Base-by-base conservation (phyloP, 768 basidiomycete genomes). In the Naganishia vishniacii region DNA sequence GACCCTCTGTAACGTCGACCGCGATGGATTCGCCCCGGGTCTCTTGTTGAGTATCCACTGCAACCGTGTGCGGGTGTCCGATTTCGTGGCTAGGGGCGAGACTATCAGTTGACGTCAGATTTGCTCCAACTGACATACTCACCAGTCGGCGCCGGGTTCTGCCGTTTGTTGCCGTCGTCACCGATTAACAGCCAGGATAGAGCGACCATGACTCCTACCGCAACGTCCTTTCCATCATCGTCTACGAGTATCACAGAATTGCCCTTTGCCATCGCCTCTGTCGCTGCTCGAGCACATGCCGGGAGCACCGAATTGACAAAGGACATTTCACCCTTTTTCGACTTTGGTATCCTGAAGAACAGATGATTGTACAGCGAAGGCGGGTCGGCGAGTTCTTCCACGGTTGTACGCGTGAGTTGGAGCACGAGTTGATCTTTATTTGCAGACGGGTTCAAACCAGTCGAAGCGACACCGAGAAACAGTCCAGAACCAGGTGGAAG, bases 1-100 rank as follows among this genome's bases (percentile, higher is more conserved):
- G 47, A 89, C 83, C 15, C 85, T 79, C 75, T 89, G 89, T 65
- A 97, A 80, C 9, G 88, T 89, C 16, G 84, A 81, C 44, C 91
- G 83, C 11, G 88, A 85, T 0, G 94, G 93, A 73, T 95, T 97
- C 3, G 86, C 87, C 60, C 80, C 79, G 5, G 88, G 87, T 58
- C 82, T 79, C 67, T 84, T 86, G 20, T 86, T 80, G 64, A 92
- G 87, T 49, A 97, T 84, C 89, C 88, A 91, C 72, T 97, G 86
- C 37, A 97, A 80, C 18, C 91, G 82, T 13, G 80, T 85, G 12
- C 84, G 83, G 67, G 97, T 84, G 13, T 81, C 77, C 20, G 80
- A 76, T 74, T 95, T 95, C 67, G 80, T 81, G 46, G 71, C 74
- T 66, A 59, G 37, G 31, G 16, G n/a, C 5, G 31, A 4, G 4